Evolutionary conservation across 805 yeast species (phyloP), one percentile per base, ranked within the genome.

Genomic region (Candida maesae): DNA sequence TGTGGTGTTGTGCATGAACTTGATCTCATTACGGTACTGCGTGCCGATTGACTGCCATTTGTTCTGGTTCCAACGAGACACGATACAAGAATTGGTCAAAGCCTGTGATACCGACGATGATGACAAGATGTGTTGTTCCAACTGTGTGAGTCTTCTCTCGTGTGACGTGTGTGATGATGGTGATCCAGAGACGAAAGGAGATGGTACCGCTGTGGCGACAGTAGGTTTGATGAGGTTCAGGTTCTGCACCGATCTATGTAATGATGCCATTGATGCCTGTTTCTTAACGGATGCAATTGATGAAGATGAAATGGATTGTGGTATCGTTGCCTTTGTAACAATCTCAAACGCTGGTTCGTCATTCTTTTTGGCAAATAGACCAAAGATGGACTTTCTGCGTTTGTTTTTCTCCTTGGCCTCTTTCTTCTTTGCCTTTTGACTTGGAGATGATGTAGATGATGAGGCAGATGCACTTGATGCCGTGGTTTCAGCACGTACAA

Each of bases 261-360:
- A 21, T 6, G 46, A 39, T 11, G 50, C 50, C 50, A 46, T 46
- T 5, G 44, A 36, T 9, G 29, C 16, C 7, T 36, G 25, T 11
- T 34, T 31, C 14, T 29, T 35, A 8, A 31, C 23, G 6, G 35
- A n/a, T 3, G 31, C 20, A 14, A 33, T 28, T 10, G 43, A 19
- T 3, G 28, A 17, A 2, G 32, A 11, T 8, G 36, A 31, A 12
- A 30, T 24, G 4, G 39, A 27, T 12, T 30, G 15, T 33, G 46
- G 30, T 18, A 40, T 18, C 6, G 46, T 27, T 12, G 39, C 31
- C 37, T 46, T 49, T 10, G 51, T 50, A 9, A 52, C 56, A 26
- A 56, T 53, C 34, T 56, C 61, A 32, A 56, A 55, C 4, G 46
- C 39, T 11, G 58, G 54, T 15, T 49, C 53, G 15, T 35, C 45